Conservation (phyloP, 2,329 filamentous ascomycete genomes). For the Ceratocystis cubensis region DNA sequence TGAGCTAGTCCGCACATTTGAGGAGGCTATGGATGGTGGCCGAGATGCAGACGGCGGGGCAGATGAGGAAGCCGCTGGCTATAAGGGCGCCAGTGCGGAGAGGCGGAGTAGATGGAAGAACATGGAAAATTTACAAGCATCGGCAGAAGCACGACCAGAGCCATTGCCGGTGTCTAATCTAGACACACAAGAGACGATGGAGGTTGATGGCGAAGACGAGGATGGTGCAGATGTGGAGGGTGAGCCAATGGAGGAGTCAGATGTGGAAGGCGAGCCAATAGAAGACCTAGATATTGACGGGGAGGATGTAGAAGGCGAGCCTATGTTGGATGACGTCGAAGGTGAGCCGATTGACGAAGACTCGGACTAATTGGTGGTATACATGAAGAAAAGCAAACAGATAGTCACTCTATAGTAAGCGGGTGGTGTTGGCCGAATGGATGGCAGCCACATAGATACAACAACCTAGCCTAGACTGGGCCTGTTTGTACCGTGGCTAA, state of each 20-base stretch:
- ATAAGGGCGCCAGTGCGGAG: conserved; percentile 25
- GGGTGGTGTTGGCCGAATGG: not conserved
- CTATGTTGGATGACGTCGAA: conserved; percentile 32
- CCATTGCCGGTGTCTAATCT: conserved; percentile 21
- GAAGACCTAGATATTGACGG: conserved; percentile 37
- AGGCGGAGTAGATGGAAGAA: conserved; percentile 39
- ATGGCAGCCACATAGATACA: too few relatives aligned
- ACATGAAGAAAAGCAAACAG: not conserved
- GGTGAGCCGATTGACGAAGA: conserved; percentile 28
- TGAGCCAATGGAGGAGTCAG: conserved; percentile 36
- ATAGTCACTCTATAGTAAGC: not conserved
- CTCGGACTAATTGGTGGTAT: not conserved
- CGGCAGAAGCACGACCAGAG: not conserved
- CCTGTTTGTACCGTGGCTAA: not conserved
- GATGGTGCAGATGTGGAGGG: conserved; percentile 39
- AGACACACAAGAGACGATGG: conserved; percentile 34
- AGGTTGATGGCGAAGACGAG: conserved; percentile 27
- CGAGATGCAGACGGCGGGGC: conserved; percentile 30
- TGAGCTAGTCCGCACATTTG: conserved; percentile 56
- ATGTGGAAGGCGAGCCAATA: conserved; percentile 36
- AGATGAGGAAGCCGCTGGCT: conserved; percentile 12
- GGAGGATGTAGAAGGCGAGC: conserved; percentile 39
- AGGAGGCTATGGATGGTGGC: conserved; percentile 49
- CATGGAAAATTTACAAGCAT: conserved; percentile 31
- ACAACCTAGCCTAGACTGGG: too few relatives aligned